Percentiles rank a stretch among this genome's conserved stretches.
Evolutionary conservation across 1,284 basidiomycete species (phyloP).

Genomic region (Nidula niveotomentosa): DNA sequence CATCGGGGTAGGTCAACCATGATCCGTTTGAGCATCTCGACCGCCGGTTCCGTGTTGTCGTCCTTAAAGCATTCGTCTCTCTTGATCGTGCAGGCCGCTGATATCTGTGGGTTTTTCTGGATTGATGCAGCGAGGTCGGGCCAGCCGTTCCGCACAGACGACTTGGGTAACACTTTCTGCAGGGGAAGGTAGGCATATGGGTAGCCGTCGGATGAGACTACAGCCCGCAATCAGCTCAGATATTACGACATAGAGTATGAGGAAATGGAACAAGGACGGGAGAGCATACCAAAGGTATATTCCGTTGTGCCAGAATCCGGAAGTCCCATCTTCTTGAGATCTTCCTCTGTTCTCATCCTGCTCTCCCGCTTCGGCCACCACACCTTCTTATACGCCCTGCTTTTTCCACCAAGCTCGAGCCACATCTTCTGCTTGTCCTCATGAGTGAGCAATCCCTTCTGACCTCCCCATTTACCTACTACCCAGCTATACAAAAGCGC

Average conservation of each 20-base stretch:
- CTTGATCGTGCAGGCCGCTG: background rate
- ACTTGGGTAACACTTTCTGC: background rate
- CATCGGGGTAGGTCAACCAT: background rate
- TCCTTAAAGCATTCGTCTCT: background rate
- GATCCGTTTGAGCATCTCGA: background rate
- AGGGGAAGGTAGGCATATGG: background rate
- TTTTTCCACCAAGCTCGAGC: background rate
- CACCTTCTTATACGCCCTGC: background rate
- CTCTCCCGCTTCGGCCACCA: background rate
- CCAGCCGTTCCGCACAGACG: background rate
- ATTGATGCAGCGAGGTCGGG: background rate
- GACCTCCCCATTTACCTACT: background rate
- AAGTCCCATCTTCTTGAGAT: background rate
- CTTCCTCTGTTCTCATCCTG: background rate
- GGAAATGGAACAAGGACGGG: background rate
- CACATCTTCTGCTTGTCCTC: background rate
- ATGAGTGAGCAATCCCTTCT: background rate
- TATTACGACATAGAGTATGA: too few species aligned
- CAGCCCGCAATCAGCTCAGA: background rate
- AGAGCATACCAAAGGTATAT: background rate
- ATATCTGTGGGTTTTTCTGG: background rate
- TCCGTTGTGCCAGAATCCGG: background rate
- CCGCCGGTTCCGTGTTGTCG: background rate
- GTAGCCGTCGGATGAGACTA: background rate
- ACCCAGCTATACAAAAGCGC: background rate